Base-by-base conservation (phyloP, 768 basidiomycete species). In the Daedaleopsis nitida region DNA sequence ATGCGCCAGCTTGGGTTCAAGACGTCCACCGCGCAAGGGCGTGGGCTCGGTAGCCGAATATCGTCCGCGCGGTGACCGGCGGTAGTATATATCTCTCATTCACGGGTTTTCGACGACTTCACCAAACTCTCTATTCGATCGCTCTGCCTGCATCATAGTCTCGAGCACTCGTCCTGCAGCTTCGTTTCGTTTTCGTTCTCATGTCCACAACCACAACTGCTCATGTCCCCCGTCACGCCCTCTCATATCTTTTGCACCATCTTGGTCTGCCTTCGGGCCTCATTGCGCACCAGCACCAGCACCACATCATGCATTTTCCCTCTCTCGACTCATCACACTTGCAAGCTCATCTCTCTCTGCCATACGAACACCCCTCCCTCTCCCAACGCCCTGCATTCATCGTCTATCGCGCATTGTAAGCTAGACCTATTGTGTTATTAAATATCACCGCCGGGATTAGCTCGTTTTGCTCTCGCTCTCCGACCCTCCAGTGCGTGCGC, bases 1-100 rank as follows among this genome's bases (percentile, higher is more conserved):
- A 88, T 97, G 85, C 88, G 89, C 43, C 87, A 91, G 69, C 82
- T 97, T 59, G 95, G 95, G 27, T 96, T 97, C 83, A 94, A 87
- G 81, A 92, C 91, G 23, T 86, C 90, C 17, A 86, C 89, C 16
- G 80, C 85, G 64, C 88, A 83, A 66, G 86, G 82, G 16, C 69
- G 70, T 12, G 68, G 68, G 39, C 58, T 42, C 27, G 58, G 57
- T 17, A 65, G 59, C 13, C 61, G 62, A 53, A 23, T 67, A 42
- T 65, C 66, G 43, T 57, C 64, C 44, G 55, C 56, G 49, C 63
- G 61, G 61, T 64, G 39, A 58, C 65, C 50, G 55, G 54, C 38
- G 57, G 62, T 65, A 52, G 27, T 67, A 60, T 63, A 63, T 56
- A 35, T 55, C 7, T 32, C 7, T 32, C 27, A n/a, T 58, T 64